Base-by-base conservation (phyloP, 495 filamentous ascomycete genomes). In the Corynascus novoguineensis region DNA sequence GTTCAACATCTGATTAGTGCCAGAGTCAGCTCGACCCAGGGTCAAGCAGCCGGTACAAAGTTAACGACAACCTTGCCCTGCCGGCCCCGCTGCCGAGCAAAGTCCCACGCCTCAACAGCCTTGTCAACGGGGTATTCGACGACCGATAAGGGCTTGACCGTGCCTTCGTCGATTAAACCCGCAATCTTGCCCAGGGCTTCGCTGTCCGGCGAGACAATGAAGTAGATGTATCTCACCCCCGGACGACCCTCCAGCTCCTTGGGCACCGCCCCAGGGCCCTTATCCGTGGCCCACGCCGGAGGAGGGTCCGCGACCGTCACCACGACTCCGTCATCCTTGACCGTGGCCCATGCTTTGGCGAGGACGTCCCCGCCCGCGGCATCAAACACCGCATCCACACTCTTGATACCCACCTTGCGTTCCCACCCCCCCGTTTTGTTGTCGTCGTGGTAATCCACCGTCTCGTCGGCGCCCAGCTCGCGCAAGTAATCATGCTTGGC, bases 371-470 rank as follows among this genome's bases (percentile, higher is more conserved):
- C 64, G 2, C 81, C 80, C 50, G 78, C 63, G 70, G 17, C 75
- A 60, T 84, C 81, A 57, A 83, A 58, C 17, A 82, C 75, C 1
- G 81, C 56, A 64, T 83, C 80, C 17, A 81, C 78, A n/a, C n/a
- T n/a, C n/a, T n/a, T n/a, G 32, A 68, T 64, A 38, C 60, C 64
- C 19, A 68, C 53, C 73, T 72, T 75, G 22, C 62, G 60, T 38
- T 64, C 65, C 48, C 81, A 29, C 14, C 60, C 61, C n/a, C n/a
- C n/a, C n/a, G n/a, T n/a, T n/a, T n/a, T n/a, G n/a, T n/a, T n/a
- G 1, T 54, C 63, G 6, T 25, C 57, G 11, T 56, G 61, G 57
- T 83, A 83, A 60, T 84, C 68, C 7, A 84, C 61, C 10, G 73
- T 72, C 58, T 78, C 72, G 12, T 41, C 65, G 1, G 76, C 80